A percentile compares a stretch with the other conserved stretches of the same genome.
Conservation (phyloP, 352 stramenopile species). For the Globisporangium okanoganense region DNA sequence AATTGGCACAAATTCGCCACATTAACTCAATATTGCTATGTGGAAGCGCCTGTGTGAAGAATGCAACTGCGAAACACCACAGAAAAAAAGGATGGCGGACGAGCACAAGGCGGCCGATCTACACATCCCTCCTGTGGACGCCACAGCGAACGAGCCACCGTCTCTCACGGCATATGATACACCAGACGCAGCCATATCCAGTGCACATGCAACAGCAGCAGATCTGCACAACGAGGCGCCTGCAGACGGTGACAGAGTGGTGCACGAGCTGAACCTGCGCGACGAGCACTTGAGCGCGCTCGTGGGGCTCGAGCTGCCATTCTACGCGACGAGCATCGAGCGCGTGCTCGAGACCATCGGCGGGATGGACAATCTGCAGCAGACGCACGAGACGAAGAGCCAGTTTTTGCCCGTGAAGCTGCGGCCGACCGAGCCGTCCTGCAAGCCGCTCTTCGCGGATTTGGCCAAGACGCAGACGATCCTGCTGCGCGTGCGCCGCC, state of each 20-base stretch:
- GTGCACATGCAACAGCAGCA: background rate
- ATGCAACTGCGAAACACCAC: background rate
- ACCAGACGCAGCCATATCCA: background rate
- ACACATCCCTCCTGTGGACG: background rate
- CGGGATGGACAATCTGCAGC: conserved; percentile 48
- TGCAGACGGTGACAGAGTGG: background rate
- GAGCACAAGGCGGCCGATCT: background rate
- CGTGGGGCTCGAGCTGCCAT: conserved; percentile 59
- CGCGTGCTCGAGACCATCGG: conserved; percentile 60
- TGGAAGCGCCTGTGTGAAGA: background rate
- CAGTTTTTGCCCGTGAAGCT: conserved; percentile 80
- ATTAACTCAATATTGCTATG: background rate
- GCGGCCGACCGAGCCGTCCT: conserved; percentile 67
- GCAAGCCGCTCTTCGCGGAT: conserved; percentile 81
- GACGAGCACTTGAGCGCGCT: conserved; percentile 36
- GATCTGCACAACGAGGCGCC: background rate
- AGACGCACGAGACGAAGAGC: conserved; percentile 65
- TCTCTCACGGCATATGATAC: background rate
- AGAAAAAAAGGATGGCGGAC: background rate
- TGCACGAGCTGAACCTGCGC: conserved; percentile 26
- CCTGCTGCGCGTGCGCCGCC: conserved; percentile 49
- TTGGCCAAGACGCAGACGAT: conserved; percentile 79
- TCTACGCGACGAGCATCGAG: conserved; percentile 45
- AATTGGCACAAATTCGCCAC: background rate
- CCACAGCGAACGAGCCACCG: background rate